These are phyloP conservation scores for Chaetomium tenue DNA, from an alignment of 495 filamentous ascomycete species.

Conservation along the genomic window DNA sequence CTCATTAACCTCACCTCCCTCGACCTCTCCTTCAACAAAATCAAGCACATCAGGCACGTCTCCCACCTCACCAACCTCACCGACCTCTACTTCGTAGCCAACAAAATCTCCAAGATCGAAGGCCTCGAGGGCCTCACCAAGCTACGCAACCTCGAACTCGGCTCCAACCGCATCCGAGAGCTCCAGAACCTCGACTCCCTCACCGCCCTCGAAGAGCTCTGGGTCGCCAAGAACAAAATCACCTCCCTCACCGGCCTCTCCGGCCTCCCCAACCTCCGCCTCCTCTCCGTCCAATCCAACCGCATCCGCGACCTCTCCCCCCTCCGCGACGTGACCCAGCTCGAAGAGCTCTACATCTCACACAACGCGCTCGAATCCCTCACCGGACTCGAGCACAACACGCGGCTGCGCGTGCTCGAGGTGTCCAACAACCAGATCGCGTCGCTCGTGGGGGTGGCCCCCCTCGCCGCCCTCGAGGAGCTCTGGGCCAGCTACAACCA, in stretches of 20 bases:
- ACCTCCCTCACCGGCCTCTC: slow-evolving; percentile 73
- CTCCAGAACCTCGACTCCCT: slow-evolving; percentile 84
- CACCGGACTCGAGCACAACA: slow-evolving; percentile 68
- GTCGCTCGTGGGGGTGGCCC: slow-evolving; percentile 65
- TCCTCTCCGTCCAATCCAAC: slow-evolving; percentile 97
- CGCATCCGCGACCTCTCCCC: slow-evolving; percentile 79
- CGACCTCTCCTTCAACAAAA: slow-evolving; percentile 97
- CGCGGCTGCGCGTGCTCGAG: slow-evolving; percentile 73
- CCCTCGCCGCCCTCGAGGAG: slow-evolving; percentile 74
- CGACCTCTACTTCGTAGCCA: slow-evolving; percentile 92
- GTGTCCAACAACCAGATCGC: slow-evolving; percentile 85
- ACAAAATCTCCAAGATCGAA: slow-evolving; percentile 87
- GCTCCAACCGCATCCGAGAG: slow-evolving; percentile 85
- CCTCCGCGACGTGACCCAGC: slow-evolving; percentile 65
- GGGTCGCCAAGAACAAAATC: slow-evolving; percentile 98
- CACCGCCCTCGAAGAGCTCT: slow-evolving; percentile 75
- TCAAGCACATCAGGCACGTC: slow-evolving; percentile 95
- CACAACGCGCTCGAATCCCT: slow-evolving; percentile 87
- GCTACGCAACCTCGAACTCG: slow-evolving; percentile 82
- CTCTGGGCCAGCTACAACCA: slow-evolving; percentile 93
- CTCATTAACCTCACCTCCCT: slow-evolving; percentile 72
- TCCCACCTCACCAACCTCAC: slow-evolving; percentile 73
- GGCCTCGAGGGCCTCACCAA: slow-evolving; percentile 70
- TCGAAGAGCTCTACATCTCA: slow-evolving; percentile 97
- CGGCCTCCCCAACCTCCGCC: slow-evolving; percentile 71